Evolutionary conservation across 2,329 filamentous ascomycete genomes (phyloP), one percentile per base, ranked within the genome.

Genomic region (Ophiostoma tasmaniense): DNA sequence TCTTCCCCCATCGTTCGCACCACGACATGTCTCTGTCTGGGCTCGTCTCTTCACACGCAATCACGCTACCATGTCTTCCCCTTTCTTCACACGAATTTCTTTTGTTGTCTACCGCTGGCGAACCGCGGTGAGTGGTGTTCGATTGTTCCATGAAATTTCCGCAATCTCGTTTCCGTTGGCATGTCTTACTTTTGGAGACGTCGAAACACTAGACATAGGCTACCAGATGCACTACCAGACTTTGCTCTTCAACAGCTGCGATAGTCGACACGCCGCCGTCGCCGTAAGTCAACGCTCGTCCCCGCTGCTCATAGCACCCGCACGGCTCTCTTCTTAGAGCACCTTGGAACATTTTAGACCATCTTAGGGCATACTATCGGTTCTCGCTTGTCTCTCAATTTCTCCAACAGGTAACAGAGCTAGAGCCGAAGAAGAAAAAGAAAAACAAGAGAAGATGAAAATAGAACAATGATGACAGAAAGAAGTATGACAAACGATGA

Each of bases 31-130:
- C 22, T 30, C 55, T 30, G 25, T 61, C 13, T 61, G 55, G 14
- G 13, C 25, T 61, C 55, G 55, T 61, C 25, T 61, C 55, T 61
- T 61, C 55, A 61, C 55, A 61, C 55, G 55, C 55, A 20, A 25
- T 30, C 55, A 61, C 55, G 25, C 55, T 20, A 25, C 13, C 22
- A 55, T 55, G 50, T 55, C 50, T 28, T 55, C n/a, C 22, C 50
- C 50, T 28, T 22, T 55, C 17, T 7, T 25, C 22, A 8, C n/a
- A 5, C 20, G 5, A 14, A n/a, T 28, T 20, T 61, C 25, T 61
- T 61, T 4, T 61, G 1, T 30, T 30, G 52, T 13, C 25, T 30
- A 28, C 50, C 50, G n/a, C 50, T 55, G 25, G 3, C 22, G 11
- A 33, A 30, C 50, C n/a, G 10, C 25, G 13, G 7, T 33, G 33